A percentile compares a stretch with the other conserved stretches of the same genome.
Evolutionary conservation across 768 basidiomycete genomes (phyloP).

Genomic region (Trametes punicea): DNA sequence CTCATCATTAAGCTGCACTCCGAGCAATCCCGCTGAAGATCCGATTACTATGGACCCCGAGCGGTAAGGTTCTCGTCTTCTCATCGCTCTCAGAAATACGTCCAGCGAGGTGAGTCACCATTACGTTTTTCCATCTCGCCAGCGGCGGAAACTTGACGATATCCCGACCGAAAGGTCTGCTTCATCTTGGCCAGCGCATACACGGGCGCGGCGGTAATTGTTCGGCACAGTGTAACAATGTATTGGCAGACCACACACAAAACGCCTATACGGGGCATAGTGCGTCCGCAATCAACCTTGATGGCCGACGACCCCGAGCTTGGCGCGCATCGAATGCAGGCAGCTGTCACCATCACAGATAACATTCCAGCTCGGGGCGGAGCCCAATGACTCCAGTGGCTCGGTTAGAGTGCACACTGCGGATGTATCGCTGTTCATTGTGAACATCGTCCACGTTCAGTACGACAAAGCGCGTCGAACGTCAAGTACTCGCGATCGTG

Average conservation of each 20-base stretch:
- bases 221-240: conserved; percentile 21
- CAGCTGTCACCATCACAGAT: conserved; percentile 27
- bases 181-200: conserved; percentile 23
- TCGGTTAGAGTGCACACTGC: conserved; percentile 25
- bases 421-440: conserved; percentile 25
- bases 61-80: conserved; percentile 19
- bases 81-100: conserved; percentile 23
- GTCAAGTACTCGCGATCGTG: conserved; percentile 1
- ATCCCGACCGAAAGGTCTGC: conserved; percentile 13
- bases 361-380: conserved; percentile 26
- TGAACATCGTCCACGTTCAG: conserved; percentile 28
- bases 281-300: conserved; percentile 6
- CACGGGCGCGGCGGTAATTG: conserved; percentile 23
- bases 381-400: conserved; percentile 26
- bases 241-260: conserved; percentile 24
- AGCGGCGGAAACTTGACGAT: not conserved
- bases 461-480: conserved; percentile 21
- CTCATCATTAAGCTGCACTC: conserved; percentile 11
- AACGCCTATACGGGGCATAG: conserved; percentile 23
- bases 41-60: conserved; percentile 24
- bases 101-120: conserved; percentile 18
- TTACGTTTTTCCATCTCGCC: not conserved
- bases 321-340: not conserved
- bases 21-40: conserved; percentile 22
- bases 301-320: conserved; percentile 6